Evolutionary conservation across 306 rosid species (phyloP).

Genomic region (Medicago ruthenica): DNA sequence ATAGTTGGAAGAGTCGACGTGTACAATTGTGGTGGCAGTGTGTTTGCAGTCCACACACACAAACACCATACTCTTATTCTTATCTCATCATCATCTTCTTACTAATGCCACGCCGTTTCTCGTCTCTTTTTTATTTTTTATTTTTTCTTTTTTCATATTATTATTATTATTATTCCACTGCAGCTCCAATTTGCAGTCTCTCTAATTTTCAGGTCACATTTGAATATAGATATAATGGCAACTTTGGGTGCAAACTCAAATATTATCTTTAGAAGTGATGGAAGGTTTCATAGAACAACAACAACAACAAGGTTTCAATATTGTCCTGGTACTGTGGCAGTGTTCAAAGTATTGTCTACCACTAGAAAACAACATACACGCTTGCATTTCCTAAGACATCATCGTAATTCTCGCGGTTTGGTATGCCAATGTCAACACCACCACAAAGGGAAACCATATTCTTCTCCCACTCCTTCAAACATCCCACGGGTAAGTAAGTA

Average conservation of each 20-base stretch:
- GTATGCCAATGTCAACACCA: conserved; percentile 45
- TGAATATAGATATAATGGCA: conserved; percentile 46
- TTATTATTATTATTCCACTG: too few relatives aligned
- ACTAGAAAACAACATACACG: conserved; percentile 52
- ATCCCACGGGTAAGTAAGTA: conserved; percentile 8
- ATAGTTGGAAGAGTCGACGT: conserved; percentile 39
- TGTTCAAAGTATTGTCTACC: conserved; percentile 50
- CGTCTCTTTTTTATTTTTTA: too few relatives aligned
- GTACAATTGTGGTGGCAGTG: conserved; percentile 34
- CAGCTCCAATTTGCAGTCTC: not conserved
- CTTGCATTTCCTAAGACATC: conserved; percentile 41
- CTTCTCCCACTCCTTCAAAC: conserved; percentile 38
- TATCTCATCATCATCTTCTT: conserved; percentile 39
- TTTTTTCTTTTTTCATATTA: not conserved
- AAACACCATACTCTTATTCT: conserved; percentile 32
- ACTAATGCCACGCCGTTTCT: conserved; percentile 8
- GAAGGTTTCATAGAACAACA: conserved; percentile 46
- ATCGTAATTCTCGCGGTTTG: conserved; percentile 35
- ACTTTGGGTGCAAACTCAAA: conserved; percentile 54
- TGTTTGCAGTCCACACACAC: conserved; percentile 61
- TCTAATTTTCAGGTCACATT: conserved; percentile 36
- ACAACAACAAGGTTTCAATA: conserved; percentile 44
- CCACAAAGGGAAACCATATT: conserved; percentile 42
- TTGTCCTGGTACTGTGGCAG: conserved; percentile 32
- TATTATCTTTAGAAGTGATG: conserved; percentile 29